Conservation (phyloP, 176 grass and related monocot species). For the Microstegium vimineum region DNA sequence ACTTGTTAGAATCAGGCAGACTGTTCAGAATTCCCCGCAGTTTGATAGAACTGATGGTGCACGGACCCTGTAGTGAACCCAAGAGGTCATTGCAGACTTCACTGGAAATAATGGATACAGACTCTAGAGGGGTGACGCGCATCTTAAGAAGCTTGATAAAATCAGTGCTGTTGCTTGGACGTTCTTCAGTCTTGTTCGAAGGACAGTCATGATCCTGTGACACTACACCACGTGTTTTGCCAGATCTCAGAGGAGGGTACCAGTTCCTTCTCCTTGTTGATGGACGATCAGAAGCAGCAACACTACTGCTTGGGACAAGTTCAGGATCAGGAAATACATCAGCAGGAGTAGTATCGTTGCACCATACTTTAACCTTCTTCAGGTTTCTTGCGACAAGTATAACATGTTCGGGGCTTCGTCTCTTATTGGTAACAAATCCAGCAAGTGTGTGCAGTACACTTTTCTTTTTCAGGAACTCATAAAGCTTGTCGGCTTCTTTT, state of each 20-base stretch:
- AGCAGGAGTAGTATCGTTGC: neutral
- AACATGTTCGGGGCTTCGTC: neutral
- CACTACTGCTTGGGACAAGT: neutral
- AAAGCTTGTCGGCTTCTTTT: neutral
- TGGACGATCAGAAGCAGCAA: neutral
- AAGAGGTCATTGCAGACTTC: neutral
- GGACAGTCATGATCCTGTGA: no score
- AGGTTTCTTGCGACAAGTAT: constrained; percentile 14
- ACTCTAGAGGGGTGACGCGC: constrained; percentile 8
- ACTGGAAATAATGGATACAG: constrained; percentile 3
- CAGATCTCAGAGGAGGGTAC: neutral
- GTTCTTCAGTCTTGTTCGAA: no score
- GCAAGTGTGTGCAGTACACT: constrained; percentile 8
- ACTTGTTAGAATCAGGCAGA: neutral
- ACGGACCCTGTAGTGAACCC: neutral
- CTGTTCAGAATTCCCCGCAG: neutral
- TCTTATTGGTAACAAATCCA: neutral
- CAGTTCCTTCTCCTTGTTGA: neutral
- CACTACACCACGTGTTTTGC: neutral
- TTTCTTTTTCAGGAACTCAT: neutral
- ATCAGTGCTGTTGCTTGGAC: neutral
- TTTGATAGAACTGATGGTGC: constrained; percentile 11
- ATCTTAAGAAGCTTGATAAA: neutral
- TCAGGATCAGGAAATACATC: neutral
- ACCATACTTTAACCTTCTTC: constrained; percentile 22